A percentile compares a stretch with the other conserved stretches of the same genome.
phyloP scores from a whole-genome alignment of 176 grass and related monocot genomes.

The Puccinellia tenuiflora region DNA sequence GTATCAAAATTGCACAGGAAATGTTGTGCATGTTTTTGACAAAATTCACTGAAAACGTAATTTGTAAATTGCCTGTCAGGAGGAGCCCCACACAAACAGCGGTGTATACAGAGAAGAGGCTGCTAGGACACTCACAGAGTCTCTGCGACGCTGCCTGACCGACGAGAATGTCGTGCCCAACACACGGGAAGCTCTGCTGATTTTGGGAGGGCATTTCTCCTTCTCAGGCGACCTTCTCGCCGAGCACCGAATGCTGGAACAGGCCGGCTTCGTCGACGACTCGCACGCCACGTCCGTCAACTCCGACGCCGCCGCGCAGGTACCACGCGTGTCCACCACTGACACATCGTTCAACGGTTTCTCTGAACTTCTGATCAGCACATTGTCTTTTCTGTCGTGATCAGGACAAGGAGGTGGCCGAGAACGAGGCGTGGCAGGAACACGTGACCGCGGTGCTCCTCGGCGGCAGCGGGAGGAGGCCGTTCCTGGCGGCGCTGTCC shows the following conservation, averaged over 20 bases:
- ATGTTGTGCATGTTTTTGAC: background rate
- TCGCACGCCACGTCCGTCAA: background rate
- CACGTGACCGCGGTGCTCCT: slow-evolving; percentile 24
- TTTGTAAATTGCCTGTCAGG: slow-evolving; percentile 10
- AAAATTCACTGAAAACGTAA: background rate
- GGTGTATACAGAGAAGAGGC: slow-evolving; percentile 30
- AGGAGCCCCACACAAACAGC: background rate
- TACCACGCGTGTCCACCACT: background rate
- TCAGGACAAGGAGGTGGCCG: slow-evolving; percentile 23
- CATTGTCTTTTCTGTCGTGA: background rate
- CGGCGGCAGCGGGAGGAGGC: slow-evolving; percentile 27
- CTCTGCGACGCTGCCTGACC: slow-evolving; percentile 29
- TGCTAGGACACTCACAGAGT: slow-evolving; percentile 15
- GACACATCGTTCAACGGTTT: background rate
- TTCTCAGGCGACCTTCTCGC: slow-evolving; percentile 34
- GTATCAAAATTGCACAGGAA: background rate
- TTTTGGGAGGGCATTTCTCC: slow-evolving; percentile 55
- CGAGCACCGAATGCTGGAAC: slow-evolving; percentile 44
- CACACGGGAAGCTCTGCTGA: slow-evolving; percentile 42
- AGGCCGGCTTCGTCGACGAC: slow-evolving; percentile 27
- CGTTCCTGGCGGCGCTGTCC: slow-evolving; percentile 51
- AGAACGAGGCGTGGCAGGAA: slow-evolving; percentile 29
- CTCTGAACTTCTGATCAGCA: background rate
- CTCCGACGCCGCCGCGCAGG: slow-evolving; percentile 8
- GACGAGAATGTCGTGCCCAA: slow-evolving; percentile 26